Conservation (phyloP, 306 rosid genomes). For the Quillaja saponaria region DNA sequence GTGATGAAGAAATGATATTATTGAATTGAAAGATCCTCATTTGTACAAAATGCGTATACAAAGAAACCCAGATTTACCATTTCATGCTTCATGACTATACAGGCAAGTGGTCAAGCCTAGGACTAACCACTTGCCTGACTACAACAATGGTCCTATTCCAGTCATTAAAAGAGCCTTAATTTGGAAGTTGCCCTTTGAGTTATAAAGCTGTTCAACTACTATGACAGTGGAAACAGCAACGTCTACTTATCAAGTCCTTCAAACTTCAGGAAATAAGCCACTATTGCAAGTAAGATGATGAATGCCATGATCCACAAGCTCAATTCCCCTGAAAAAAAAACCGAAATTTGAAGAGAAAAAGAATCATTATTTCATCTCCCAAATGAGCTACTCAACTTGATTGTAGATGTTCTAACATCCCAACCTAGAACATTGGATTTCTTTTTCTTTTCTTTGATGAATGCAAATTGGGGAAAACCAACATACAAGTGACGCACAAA, state of each 20-base stretch:
- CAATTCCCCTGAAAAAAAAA: constrained; percentile 51
- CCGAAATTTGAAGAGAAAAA: constrained; percentile 2
- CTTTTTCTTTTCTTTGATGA: background rate
- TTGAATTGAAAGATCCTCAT: too few relatives aligned
- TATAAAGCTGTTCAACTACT: constrained; percentile 4
- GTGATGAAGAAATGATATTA: too few relatives aligned
- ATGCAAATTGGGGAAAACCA: too few relatives aligned
- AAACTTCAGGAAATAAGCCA: constrained; percentile 53
- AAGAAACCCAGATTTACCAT: too few relatives aligned
- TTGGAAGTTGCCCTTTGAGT: background rate
- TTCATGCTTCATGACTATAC: too few relatives aligned
- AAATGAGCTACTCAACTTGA: background rate
- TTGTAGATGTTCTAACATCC: constrained; percentile 3
- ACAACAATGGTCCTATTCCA: background rate
- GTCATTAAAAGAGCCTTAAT: too few relatives aligned
- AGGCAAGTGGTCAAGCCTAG: too few relatives aligned
- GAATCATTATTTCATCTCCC: constrained; percentile 1
- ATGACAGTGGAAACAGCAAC: too few relatives aligned
- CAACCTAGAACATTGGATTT: constrained; percentile 3
- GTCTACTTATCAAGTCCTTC: constrained; percentile 31
- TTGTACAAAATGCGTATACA: too few relatives aligned
- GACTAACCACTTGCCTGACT: too few relatives aligned
- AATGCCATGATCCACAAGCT: constrained; percentile 68
- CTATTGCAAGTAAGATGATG: constrained; percentile 61
- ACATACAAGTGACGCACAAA: background rate